Conservation (phyloP, 345 rosid genomes). For the Cardamine chenopodiifolia region DNA sequence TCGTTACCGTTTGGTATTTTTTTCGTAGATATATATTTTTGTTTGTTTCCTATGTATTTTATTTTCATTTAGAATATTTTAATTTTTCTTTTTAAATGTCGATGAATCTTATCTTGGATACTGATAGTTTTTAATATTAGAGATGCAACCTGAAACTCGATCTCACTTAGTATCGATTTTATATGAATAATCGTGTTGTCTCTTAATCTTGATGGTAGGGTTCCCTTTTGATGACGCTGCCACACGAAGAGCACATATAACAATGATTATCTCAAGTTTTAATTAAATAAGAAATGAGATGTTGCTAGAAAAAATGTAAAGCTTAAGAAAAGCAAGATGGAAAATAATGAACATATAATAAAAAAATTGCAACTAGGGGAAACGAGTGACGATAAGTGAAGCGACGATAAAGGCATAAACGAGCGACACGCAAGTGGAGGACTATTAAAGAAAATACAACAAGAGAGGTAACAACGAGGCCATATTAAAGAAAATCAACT, state of each 20-base stretch:
- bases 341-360: neutral
- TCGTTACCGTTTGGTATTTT: neutral
- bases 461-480: neutral
- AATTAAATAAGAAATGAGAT: neutral
- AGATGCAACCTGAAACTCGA: neutral
- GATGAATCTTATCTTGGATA: neutral
- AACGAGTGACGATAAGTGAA: neutral
- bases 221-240: neutral
- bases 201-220: neutral
- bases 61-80: neutral
- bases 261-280: neutral
- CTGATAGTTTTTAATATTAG: neutral
- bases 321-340: neutral
- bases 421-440: slow-evolving; percentile 23
- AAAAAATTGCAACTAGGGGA: neutral
- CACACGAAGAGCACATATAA: neutral
- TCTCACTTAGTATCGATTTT: neutral
- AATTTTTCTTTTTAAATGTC: neutral
- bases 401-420: neutral
- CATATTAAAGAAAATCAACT: neutral
- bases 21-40: too few species aligned
- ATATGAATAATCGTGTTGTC: neutral
- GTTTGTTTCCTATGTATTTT: neutral
- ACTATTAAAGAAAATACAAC: slow-evolving; percentile 13
- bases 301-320: neutral